Percentiles rank a stretch among this genome's conserved stretches.
Evolutionary conservation across 2,329 filamentous ascomycete species (phyloP).

Genomic region (Aspergillus brasiliensis): DNA sequence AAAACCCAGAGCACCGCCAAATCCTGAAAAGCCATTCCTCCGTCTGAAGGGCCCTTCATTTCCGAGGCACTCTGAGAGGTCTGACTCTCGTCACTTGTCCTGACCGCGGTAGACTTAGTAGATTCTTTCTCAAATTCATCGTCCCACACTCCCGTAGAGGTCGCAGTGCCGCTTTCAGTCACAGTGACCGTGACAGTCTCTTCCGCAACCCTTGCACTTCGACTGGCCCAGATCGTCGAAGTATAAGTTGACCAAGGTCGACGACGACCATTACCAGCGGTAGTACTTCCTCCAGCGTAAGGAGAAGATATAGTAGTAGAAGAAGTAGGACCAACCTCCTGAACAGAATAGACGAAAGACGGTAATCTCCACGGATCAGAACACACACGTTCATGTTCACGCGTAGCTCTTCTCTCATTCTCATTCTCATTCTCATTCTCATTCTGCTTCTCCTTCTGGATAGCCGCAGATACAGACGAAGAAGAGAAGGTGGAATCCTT

Average conservation of each 20-base stretch:
- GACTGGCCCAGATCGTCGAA: not conserved
- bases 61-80: too few relatives aligned
- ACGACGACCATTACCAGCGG: too few relatives aligned
- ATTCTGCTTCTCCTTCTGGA: not conserved
- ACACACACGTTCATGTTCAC: not conserved
- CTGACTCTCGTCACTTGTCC: not conserved
- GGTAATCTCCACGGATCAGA: slow-evolving; percentile 1
- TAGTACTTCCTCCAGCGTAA: not conserved
- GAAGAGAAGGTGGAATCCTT: too few relatives aligned
- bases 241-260: not conserved
- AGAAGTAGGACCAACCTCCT: not conserved
- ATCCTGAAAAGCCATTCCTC: too few relatives aligned
- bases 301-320: not conserved
- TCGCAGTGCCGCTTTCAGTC: not conserved
- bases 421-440: too few relatives aligned
- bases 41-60: too few relatives aligned
- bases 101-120: not conserved
- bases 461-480: too few relatives aligned
- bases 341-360: not conserved
- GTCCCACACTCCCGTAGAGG: not conserved
- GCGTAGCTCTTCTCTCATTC: too few relatives aligned
- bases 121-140: not conserved
- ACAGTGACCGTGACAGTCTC: not conserved
- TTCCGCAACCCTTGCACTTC: not conserved
- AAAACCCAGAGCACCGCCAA: too few relatives aligned